Percentiles rank a stretch among this genome's conserved stretches.
Evolutionary conservation across 148 eudicot genomes (phyloP).

Genomic region (Euryodendron excelsum): DNA sequence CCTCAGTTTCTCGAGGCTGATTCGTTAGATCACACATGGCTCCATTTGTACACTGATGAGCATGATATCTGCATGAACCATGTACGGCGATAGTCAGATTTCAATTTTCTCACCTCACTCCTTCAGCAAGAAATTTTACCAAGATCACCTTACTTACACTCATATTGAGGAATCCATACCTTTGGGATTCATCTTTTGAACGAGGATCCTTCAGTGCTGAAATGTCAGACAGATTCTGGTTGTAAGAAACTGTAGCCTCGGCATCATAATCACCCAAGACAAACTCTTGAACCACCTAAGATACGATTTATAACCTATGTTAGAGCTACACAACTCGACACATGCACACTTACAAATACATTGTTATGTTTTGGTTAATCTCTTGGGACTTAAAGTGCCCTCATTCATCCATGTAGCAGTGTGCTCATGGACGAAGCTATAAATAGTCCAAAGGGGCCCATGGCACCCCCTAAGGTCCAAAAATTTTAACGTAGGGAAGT

Average conservation of each 20-base stretch:
- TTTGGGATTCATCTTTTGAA: conserved; percentile 88
- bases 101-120: background rate
- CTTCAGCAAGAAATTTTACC: background rate
- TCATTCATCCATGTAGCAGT: no score
- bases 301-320: conserved; percentile 2
- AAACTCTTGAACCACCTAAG: conserved; percentile 83
- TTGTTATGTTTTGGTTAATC: no score
- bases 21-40: conserved; percentile 82
- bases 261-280: conserved; percentile 73
- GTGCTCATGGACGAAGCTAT: no score
- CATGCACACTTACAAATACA: background rate
- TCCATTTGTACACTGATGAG: conserved; percentile 84
- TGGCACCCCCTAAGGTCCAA: no score
- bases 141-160: background rate
- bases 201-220: conserved; percentile 88
- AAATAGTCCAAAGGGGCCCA: no score
- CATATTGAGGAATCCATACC: conserved; percentile 37
- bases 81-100: background rate
- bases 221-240: conserved; percentile 69
- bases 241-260: conserved; percentile 75
- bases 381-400: no score
- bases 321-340: background rate
- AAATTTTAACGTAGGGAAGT: no score
- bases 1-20: conserved; percentile 93
- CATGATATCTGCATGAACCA: conserved; percentile 69